phyloP scores from a whole-genome alignment of 2,329 filamentous ascomycete species.

The Diaporthe capsici region DNA sequence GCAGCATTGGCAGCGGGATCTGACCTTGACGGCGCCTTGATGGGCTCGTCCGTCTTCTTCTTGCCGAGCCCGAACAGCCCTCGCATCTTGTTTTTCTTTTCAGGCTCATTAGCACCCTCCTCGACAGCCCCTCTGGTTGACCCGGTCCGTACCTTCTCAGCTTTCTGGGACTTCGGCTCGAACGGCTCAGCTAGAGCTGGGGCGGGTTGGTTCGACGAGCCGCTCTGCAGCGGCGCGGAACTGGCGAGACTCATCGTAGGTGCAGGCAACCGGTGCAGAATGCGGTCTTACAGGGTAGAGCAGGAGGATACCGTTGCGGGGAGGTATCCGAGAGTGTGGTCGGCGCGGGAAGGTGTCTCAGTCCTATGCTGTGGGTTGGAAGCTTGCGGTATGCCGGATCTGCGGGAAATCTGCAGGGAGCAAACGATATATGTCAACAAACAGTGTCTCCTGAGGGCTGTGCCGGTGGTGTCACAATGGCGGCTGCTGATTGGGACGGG shows the following conservation, averaged over 20 bases:
- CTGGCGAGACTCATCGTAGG: constrained; percentile 49
- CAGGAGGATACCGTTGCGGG: constrained; percentile 8
- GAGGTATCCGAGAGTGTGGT: constrained; percentile 26
- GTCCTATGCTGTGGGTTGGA: not conserved
- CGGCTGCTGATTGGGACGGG: constrained; percentile 12
- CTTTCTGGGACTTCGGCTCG: constrained; percentile 43
- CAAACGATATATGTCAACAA: constrained; percentile 39
- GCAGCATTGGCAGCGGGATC: constrained; percentile 52
- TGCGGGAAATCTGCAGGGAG: constrained; percentile 37
- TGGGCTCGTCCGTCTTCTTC: constrained; percentile 68
- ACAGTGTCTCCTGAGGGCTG: constrained; percentile 25
- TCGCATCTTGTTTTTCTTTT: constrained; percentile 64
- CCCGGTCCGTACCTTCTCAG: constrained; percentile 53
- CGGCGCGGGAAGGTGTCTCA: constrained; percentile 33
- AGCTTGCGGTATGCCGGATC: constrained; percentile 23
- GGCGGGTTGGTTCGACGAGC: constrained; percentile 48
- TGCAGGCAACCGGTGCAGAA: not conserved
- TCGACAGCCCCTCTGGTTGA: constrained; percentile 46
- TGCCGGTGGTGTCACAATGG: constrained; percentile 29
- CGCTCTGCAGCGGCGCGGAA: constrained; percentile 46
- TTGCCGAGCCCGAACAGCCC: constrained; percentile 74
- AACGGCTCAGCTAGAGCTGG: constrained; percentile 48
- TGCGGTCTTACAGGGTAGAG: constrained; percentile 28
- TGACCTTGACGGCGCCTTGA: constrained; percentile 51
- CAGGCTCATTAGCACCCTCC: constrained; percentile 47